Evolutionary conservation across 1,284 basidiomycete species (phyloP).

Genomic region (Puccinia triticina): DNA sequence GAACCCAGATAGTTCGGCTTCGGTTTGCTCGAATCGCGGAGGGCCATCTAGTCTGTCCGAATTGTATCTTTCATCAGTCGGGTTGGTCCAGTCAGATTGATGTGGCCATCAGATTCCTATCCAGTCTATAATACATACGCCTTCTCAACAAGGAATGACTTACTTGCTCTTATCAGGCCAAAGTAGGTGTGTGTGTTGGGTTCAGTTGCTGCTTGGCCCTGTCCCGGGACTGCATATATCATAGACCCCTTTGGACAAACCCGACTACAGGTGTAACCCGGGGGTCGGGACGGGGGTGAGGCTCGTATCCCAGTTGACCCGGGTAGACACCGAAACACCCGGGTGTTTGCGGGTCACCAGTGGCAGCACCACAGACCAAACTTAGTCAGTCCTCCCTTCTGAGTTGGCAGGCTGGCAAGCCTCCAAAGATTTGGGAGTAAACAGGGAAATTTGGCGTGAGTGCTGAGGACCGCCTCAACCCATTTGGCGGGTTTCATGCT

Average conservation of each 20-base stretch:
- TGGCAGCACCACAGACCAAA: no score
- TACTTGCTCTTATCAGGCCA: no score
- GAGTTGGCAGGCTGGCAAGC: no score
- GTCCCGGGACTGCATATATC: no score
- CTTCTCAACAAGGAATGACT: not conserved
- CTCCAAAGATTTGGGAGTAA: no score
- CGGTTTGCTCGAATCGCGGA: constrained; percentile 2
- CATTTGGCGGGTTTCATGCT: no score
- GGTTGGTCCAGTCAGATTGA: not conserved
- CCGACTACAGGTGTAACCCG: not conserved
- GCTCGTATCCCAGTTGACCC: not conserved
- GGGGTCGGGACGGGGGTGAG: not conserved
- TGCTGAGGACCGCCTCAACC: no score
- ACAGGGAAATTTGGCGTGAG: no score
- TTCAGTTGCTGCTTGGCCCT: no score
- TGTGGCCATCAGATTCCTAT: not conserved
- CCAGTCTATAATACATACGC: not conserved
- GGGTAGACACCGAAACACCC: not conserved
- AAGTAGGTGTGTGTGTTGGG: no score
- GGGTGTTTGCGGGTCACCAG: not conserved
- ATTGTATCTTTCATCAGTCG: not conserved
- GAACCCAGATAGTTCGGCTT: constrained; percentile 17
- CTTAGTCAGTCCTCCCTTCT: no score
- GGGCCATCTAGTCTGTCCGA: not conserved
- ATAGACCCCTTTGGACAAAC: no score